These are phyloP conservation scores for Hypholoma sublateritium DNA, from an alignment of 768 basidiomycete species.

Conservation along the genomic window DNA sequence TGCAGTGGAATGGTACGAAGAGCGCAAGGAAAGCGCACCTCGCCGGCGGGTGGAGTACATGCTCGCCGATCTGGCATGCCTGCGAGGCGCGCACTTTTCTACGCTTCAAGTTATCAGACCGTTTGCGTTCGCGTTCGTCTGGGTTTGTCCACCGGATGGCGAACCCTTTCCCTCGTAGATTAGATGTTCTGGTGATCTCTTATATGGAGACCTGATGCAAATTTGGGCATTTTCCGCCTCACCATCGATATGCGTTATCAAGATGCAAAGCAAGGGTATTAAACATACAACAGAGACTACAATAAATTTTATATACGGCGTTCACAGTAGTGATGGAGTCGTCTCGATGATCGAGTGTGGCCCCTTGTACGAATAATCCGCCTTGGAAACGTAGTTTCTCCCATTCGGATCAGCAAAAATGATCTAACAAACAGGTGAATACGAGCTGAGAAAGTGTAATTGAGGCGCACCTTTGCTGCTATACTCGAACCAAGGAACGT, in stretches of 20 bases:
- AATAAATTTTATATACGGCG: conserved; percentile 4
- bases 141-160: no score
- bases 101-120: no score
- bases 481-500: conserved; percentile 83
- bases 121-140: no score
- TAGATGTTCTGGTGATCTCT: no score
- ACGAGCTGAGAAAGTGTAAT: background rate
- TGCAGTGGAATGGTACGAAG: no score
- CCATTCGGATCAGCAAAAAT: conserved; percentile 69
- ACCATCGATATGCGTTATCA: no score
- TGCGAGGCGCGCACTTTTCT: no score
- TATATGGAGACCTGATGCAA: no score
- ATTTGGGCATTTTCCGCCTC: background rate
- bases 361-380: conserved; percentile 71
- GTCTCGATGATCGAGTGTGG: conserved; percentile 77
- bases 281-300: background rate
- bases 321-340: conserved; percentile 69
- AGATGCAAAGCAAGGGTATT: background rate
- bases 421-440: conserved; percentile 43
- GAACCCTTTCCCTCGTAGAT: no score
- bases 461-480: conserved; percentile 68
- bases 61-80: no score
- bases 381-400: conserved; percentile 76
- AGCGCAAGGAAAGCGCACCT: no score
- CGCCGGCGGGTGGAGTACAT: no score